A percentile compares a stretch with the other conserved stretches of the same genome.
phyloP scores from a whole-genome alignment of 2,329 filamentous ascomycete species.

The Verruconis gallopava region DNA sequence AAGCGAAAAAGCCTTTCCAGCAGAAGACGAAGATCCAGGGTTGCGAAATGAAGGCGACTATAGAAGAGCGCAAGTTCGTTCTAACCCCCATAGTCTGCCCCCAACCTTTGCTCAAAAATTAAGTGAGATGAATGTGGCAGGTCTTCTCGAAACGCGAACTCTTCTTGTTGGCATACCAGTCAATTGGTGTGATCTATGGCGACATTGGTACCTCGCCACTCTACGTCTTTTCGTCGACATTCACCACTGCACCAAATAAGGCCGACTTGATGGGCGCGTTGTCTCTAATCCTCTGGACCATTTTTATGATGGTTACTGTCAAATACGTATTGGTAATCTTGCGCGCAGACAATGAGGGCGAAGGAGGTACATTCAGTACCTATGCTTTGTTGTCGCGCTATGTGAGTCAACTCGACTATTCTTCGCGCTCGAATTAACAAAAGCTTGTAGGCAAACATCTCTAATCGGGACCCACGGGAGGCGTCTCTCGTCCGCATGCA shows the following conservation, averaged over 20 bases:
- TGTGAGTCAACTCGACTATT: too few species aligned
- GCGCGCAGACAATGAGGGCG: conserved; percentile 55
- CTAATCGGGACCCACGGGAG: conserved; percentile 44
- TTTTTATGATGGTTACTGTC: conserved; percentile 55
- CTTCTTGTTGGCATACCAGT: conserved; percentile 47
- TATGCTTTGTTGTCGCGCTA: conserved; percentile 22
- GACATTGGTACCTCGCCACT: conserved; percentile 57
- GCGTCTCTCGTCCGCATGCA: conserved; percentile 45
- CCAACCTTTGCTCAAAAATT: too few species aligned
- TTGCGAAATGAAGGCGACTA: conserved; percentile 16
- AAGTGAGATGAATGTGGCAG: too few species aligned
- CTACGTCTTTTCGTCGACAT: conserved; percentile 59
- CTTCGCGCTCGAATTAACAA: too few species aligned
- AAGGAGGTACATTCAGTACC: conserved; percentile 30
- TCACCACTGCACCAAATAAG: conserved; percentile 41
- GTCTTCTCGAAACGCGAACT: conserved; percentile 20
- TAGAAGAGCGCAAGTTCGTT: conserved; percentile 15
- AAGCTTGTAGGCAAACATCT: conserved; percentile 45
- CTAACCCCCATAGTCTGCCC: too few species aligned
- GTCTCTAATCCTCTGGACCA: conserved; percentile 56
- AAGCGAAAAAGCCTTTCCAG: background rate
- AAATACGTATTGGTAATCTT: conserved; percentile 58
- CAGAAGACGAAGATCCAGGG: conserved; percentile 15
- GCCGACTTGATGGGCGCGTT: conserved; percentile 51
- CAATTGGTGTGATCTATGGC: conserved; percentile 54